Evolutionary conservation across 768 basidiomycete genomes (phyloP).

Genomic region (Tricholoma matsutake): DNA sequence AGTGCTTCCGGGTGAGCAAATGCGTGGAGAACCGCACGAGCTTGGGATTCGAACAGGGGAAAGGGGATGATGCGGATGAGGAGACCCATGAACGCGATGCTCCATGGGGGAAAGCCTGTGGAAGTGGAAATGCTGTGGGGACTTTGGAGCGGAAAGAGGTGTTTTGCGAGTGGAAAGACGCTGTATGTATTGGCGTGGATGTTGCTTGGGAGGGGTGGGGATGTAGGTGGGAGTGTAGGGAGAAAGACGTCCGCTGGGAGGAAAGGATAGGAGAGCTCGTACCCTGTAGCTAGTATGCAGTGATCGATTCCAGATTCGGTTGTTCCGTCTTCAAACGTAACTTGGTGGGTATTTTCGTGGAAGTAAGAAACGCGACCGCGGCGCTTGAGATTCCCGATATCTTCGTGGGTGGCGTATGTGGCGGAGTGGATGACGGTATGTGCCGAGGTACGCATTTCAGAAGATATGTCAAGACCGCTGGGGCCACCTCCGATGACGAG

Average conservation of each 20-base stretch:
- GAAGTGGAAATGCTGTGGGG: background rate
- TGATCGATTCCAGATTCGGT: conserved; percentile 53
- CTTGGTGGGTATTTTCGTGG: conserved; percentile 27
- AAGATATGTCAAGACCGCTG: conserved; percentile 64
- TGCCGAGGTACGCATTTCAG: conserved; percentile 49
- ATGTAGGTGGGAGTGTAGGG: conserved; percentile 36
- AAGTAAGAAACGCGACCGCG: conserved; percentile 45
- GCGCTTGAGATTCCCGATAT: conserved; percentile 33
- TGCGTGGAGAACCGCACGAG: conserved; percentile 53
- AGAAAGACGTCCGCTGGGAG: conserved; percentile 36
- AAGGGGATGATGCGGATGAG: conserved; percentile 61
- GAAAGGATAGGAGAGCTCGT: conserved; percentile 63
- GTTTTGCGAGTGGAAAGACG: conserved; percentile 68
- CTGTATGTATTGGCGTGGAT: conserved; percentile 64
- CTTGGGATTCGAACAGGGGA: conserved; percentile 78
- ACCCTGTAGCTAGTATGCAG: conserved; percentile 78
- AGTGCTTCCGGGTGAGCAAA: conserved; percentile 52
- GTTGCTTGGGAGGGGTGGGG: conserved; percentile 45
- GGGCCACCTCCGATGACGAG: conserved; percentile 55
- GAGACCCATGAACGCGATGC: conserved; percentile 67
- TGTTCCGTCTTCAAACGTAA: conserved; percentile 59
- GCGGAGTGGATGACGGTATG: conserved; percentile 56
- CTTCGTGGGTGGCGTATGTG: conserved; percentile 30
- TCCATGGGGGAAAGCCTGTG: conserved; percentile 38
- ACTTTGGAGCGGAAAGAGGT: conserved; percentile 61